Percentiles rank a stretch among this genome's conserved stretches.
These are phyloP conservation scores for Colletotrichum sp. DNA, from an alignment of 2,329 filamentous ascomycete species.

Conservation along the genomic window DNA sequence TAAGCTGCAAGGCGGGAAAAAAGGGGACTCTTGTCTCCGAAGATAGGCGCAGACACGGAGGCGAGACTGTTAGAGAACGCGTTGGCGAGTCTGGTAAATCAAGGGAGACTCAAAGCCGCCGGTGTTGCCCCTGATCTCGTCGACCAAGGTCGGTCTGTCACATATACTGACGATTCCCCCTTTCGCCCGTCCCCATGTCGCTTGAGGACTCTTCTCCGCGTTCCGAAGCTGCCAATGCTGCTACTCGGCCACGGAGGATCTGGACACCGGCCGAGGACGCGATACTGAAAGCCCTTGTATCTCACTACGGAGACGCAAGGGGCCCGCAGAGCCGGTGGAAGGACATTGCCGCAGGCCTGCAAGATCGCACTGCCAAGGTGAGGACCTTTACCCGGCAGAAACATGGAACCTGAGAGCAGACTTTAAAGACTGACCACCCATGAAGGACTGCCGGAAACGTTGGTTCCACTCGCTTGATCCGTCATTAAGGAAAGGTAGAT, in stretches of 20 bases:
- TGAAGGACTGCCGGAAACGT: conserved; percentile 33
- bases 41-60: neutral
- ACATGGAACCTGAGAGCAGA: neutral
- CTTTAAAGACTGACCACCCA: too few relatives aligned
- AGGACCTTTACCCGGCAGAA: neutral
- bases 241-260: conserved; percentile 22
- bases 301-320: conserved; percentile 29
- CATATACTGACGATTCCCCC: neutral
- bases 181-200: neutral
- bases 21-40: neutral
- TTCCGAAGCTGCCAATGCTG: neutral
- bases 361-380: conserved; percentile 25
- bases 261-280: conserved; percentile 31
- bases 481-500: conserved; percentile 30
- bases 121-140: neutral
- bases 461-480: conserved; percentile 35
- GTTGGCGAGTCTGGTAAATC: neutral
- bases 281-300: conserved; percentile 29
- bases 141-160: neutral
- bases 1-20: neutral
- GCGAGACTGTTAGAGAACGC: neutral
- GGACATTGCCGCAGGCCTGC: conserved; percentile 28
- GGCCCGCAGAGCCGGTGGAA: conserved; percentile 32
- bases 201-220: neutral
- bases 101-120: neutral